phyloP scores from a whole-genome alignment of 23 red algal genomes.

The Agarophyton chilense region DNA sequence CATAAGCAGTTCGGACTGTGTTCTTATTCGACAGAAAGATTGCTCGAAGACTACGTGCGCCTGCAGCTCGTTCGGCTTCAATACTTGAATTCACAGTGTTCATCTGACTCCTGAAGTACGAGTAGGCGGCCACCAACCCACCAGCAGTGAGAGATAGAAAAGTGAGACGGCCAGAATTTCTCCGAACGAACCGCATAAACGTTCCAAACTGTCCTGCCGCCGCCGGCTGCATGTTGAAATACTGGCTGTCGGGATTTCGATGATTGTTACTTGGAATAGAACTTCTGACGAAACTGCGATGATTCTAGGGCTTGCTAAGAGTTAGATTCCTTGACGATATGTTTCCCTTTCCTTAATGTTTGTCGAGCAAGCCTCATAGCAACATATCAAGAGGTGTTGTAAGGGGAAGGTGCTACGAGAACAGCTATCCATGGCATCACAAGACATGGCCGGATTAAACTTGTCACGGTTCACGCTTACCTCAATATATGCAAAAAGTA shows the following conservation, averaged over 20 bases:
- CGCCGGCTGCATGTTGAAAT: not conserved
- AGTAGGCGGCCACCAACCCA: slow-evolving; percentile 8
- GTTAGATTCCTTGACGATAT: not conserved
- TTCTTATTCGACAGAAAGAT: slow-evolving; percentile 38
- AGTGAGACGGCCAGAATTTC: slow-evolving; percentile 25
- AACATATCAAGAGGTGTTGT: not conserved
- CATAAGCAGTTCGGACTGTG: slow-evolving; percentile 24
- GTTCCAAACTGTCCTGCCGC: not conserved
- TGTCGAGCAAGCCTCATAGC: not conserved
- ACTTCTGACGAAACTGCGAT: not conserved
- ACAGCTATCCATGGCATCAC: not conserved
- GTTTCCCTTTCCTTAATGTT: not conserved
- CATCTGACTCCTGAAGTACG: slow-evolving; percentile 40
- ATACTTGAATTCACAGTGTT: slow-evolving; percentile 38
- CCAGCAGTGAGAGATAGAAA: slow-evolving; percentile 40
- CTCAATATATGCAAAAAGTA: not conserved
- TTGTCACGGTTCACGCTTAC: slow-evolving; percentile 7
- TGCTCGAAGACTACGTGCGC: slow-evolving; percentile 63
- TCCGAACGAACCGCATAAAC: slow-evolving; percentile 26
- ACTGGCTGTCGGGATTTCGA: not conserved
- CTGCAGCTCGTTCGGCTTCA: slow-evolving; percentile 35
- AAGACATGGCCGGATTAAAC: not conserved
- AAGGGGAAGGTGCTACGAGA: not conserved
- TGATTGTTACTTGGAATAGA: not conserved
- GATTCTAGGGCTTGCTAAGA: not conserved